Conservation (phyloP, 1,139 yeast genomes). For the Debaryomycetaceae sp. region DNA sequence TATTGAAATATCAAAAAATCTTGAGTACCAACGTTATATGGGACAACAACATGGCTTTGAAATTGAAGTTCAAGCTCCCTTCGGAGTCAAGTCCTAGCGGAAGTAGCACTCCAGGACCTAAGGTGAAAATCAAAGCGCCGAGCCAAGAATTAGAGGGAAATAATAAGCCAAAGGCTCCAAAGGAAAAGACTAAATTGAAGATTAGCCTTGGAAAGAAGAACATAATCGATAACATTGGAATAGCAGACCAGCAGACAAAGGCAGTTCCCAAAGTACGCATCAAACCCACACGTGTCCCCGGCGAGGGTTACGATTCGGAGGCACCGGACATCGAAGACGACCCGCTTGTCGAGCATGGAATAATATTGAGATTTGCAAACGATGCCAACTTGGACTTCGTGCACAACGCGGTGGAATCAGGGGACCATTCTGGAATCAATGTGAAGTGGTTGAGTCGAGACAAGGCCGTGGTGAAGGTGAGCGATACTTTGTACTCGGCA, state of each 20-base stretch:
- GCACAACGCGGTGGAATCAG: conserved; percentile 75
- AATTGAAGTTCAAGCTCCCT: conserved; percentile 23
- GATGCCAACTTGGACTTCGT: conserved; percentile 77
- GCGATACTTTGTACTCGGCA: conserved; percentile 68
- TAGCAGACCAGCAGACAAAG: conserved; percentile 10
- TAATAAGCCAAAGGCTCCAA: neutral
- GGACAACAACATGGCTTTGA: conserved; percentile 16
- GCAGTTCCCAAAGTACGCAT: conserved; percentile 64
- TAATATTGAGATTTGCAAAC: conserved; percentile 73
- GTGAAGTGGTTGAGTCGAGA: conserved; percentile 81
- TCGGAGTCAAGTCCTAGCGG: conserved; percentile 6
- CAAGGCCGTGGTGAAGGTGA: conserved; percentile 63
- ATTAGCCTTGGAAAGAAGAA: conserved; percentile 16
- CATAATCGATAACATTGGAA: conserved; percentile 3
- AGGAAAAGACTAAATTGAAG: conserved; percentile 15
- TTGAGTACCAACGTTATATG: neutral
- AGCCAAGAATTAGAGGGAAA: conserved; percentile 1
- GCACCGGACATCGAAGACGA: conserved; percentile 96
- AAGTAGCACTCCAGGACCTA: conserved; percentile 13
- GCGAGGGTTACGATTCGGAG: conserved; percentile 96
- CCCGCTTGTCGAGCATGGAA: conserved; percentile 85
- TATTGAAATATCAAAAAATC: neutral
- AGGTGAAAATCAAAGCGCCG: conserved; percentile 28
- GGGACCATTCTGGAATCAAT: conserved; percentile 69
- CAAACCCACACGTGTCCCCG: conserved; percentile 82